Evolutionary conservation across 257 asterid species (phyloP).

Genomic region (Solanum tarapatanum): DNA sequence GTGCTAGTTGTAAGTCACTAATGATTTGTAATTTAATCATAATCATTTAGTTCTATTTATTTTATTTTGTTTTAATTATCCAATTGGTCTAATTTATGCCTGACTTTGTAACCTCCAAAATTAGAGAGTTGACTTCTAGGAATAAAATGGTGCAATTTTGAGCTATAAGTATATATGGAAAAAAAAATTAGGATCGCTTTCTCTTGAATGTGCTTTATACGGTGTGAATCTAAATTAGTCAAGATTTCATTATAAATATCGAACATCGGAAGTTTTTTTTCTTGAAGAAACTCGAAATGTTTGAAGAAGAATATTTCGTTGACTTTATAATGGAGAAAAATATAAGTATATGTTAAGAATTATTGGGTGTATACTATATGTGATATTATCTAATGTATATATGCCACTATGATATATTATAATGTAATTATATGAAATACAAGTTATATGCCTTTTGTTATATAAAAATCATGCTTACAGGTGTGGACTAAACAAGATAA

Average conservation of each 20-base stretch:
- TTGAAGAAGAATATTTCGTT: background rate
- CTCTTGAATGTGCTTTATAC: background rate
- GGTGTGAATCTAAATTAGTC: background rate
- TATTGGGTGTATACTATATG: background rate
- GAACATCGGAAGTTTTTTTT: rapidly evolving
- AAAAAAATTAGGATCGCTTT: background rate
- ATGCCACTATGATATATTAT: background rate
- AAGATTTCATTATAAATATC: rapidly evolving
- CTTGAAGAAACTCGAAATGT: background rate
- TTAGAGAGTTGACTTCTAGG: background rate
- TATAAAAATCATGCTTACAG: background rate
- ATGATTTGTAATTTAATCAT: background rate
- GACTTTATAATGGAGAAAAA: background rate
- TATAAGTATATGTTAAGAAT: background rate
- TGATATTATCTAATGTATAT: background rate
- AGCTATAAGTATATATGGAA: background rate
- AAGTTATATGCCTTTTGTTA: background rate
- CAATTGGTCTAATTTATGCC: background rate
- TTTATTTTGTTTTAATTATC: background rate
- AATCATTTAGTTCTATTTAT: background rate
- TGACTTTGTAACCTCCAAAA: background rate
- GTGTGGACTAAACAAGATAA: background rate
- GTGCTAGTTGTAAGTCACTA: background rate
- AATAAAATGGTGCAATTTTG: background rate
- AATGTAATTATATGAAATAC: background rate